These are phyloP conservation scores for Candida sithepensis DNA, from an alignment of 805 yeast genomes.

Conservation along the genomic window DNA sequence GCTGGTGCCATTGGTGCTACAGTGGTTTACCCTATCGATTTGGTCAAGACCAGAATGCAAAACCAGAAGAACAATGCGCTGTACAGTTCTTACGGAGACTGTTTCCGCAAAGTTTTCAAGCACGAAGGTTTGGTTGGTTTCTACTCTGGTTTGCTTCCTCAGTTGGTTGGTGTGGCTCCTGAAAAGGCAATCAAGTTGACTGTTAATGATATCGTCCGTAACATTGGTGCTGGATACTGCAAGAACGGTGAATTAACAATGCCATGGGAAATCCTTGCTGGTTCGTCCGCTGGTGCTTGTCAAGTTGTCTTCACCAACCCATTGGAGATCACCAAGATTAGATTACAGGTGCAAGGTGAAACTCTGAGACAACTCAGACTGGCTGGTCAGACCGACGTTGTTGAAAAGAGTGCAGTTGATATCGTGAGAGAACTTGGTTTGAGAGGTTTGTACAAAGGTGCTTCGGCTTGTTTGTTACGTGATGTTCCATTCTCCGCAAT, in stretches of 20 bases:
- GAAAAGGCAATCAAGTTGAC: slow-evolving; percentile 96
- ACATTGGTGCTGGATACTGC: slow-evolving; percentile 54
- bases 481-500: slow-evolving; percentile 97
- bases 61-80: slow-evolving; percentile 74
- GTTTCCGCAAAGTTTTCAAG: slow-evolving; percentile 71
- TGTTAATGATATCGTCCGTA: slow-evolving; percentile 84
- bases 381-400: slow-evolving; percentile 22
- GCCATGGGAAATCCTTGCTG: slow-evolving; percentile 75
- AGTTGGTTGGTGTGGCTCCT: slow-evolving; percentile 95
- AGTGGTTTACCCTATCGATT: slow-evolving; percentile 92
- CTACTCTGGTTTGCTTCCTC: slow-evolving; percentile 92
- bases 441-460: slow-evolving; percentile 87
- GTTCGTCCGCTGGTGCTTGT: slow-evolving; percentile 94
- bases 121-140: slow-evolving; percentile 82
- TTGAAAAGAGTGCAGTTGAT: slow-evolving; percentile 57
- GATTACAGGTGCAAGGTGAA: slow-evolving; percentile 92
- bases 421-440: slow-evolving; percentile 79
- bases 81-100: slow-evolving; percentile 80
- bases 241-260: slow-evolving; percentile 46
- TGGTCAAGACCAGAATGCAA: slow-evolving; percentile 96
- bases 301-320: slow-evolving; percentile 97
- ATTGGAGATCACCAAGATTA: slow-evolving; percentile 88
- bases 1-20: slow-evolving; percentile 99
- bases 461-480: slow-evolving; percentile 83
- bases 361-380: slow-evolving; percentile 37